phyloP scores from a whole-genome alignment of 2,329 filamentous ascomycete species.

The Botryosphaeria dothidea region DNA sequence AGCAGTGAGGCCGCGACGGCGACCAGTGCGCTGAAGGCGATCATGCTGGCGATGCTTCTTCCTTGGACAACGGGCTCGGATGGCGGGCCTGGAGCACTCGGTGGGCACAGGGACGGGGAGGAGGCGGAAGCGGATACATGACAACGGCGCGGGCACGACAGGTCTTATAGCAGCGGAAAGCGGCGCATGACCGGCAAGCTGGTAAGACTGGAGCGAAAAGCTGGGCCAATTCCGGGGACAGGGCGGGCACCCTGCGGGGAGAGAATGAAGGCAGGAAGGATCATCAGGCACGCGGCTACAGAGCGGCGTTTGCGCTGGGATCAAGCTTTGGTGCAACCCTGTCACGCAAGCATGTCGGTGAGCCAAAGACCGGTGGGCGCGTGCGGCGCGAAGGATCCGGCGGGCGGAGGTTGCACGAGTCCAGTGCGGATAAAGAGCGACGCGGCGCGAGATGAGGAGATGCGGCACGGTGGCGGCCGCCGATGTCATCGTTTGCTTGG shows the following conservation, averaged over 20 bases:
- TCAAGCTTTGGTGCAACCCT: conserved; percentile 16
- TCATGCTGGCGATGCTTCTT: conserved; percentile 2
- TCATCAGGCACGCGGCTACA: conserved; percentile 15
- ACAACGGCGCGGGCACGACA: neutral
- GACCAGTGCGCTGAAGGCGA: neutral
- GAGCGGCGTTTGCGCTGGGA: conserved; percentile 7
- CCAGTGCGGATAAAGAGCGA: neutral
- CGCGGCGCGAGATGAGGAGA: neutral
- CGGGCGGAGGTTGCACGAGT: neutral
- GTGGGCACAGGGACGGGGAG: neutral
- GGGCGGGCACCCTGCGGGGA: neutral
- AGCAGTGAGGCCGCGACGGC: neutral
- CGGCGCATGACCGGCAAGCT: conserved; percentile 13
- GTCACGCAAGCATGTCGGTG: conserved; percentile 10
- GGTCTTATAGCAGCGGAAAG: neutral
- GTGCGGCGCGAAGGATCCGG: conserved; percentile 12
- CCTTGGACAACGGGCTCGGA: neutral
- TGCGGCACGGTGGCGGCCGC: neutral
- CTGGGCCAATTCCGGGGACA: neutral
- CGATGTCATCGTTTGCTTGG: neutral
- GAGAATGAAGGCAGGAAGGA: conserved; percentile 11
- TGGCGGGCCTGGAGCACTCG: neutral
- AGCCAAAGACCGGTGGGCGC: conserved; percentile 11
- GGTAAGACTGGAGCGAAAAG: neutral
- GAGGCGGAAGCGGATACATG: neutral